phyloP scores from a whole-genome alignment of 495 filamentous ascomycete species.

The Tuber umbilicatum region DNA sequence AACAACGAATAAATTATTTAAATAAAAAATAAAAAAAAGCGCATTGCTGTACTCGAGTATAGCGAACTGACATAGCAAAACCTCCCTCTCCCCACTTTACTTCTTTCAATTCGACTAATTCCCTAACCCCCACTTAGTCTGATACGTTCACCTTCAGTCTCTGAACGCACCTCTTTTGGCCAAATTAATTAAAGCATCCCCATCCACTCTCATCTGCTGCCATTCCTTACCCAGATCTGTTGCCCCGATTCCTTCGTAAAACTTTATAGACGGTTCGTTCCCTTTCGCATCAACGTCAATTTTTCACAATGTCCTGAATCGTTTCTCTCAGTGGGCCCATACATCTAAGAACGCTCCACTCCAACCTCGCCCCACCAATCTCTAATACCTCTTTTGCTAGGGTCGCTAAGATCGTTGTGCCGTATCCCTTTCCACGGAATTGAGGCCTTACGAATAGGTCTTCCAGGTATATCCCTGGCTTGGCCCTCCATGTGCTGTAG shows the following conservation, averaged over 20 bases:
- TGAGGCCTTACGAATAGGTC: slow-evolving; percentile 74
- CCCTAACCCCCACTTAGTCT: not conserved
- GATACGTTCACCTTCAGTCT: not conserved
- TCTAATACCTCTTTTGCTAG: slow-evolving; percentile 69
- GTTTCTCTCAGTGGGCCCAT: not conserved
- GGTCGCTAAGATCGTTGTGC: slow-evolving; percentile 63
- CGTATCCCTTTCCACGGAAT: slow-evolving; percentile 70
- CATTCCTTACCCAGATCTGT: slow-evolving; percentile 68
- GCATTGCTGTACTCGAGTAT: no score
- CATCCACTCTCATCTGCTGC: slow-evolving; percentile 85
- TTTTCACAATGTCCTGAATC: not conserved
- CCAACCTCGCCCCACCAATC: slow-evolving; percentile 67
- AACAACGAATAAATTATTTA: no score
- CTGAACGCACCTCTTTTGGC: slow-evolving; percentile 43
- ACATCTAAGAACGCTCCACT: slow-evolving; percentile 87
- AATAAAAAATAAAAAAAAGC: no score
- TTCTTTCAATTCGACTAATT: not conserved
- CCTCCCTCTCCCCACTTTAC: not conserved
- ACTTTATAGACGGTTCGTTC: slow-evolving; percentile 84
- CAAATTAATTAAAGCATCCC: slow-evolving; percentile 59
- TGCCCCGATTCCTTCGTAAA: slow-evolving; percentile 83
- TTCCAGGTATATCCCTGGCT: slow-evolving; percentile 87
- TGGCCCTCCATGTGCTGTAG: slow-evolving; percentile 77
- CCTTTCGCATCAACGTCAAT: slow-evolving; percentile 41
- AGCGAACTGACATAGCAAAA: no score